Base-by-base conservation (phyloP, 257 asterid species). In the Przewalskia tangutica region DNA sequence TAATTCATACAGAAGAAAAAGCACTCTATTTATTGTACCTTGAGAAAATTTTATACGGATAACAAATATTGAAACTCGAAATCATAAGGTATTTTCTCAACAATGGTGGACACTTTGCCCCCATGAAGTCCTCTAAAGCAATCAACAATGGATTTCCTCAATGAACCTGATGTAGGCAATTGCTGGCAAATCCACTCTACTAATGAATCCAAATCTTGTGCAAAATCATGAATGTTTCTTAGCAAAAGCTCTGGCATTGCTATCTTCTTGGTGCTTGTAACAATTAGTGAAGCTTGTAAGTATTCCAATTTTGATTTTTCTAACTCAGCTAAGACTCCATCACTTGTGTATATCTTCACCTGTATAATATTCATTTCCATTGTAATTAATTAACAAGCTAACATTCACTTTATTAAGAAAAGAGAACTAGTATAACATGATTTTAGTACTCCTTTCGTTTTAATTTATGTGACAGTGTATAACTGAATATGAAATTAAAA, bases 291-390 rank as follows among this genome's bases (percentile, higher is more conserved):
- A 58, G 98, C 98, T 83, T 93, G 94, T 7, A 93, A 87, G 77
- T 93, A 95, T 76, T 95, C 98, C 16, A 89, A 82, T 81, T 91
- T 93, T 2, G 98, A 91, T 81, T 87, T 93, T 75, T 95, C 96
- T 59, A 95, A 81, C 81, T 93, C 97, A 0, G 85, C 81, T 82
- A 81, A 81, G 82, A 95, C 95, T 5, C 97, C 96, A 0, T 95
- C 99, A 1, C 93, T 92, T 68, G 94, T 91, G 32, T 95, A 95
- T 86, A 93, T 90, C 84, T 88, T 95, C 76, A 93, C 98, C 98
- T 95, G 67, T 50, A 48, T 27, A 27, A 27, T 20, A 14, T 27
- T 27, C 32, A 27, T 27, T 27, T 27, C 32, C 32, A 27, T 27
- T 27, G n/a, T 62, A 64, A 34, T 64, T 13, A 44, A 83, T 20